Conservation (phyloP, 2,329 filamentous ascomycete species). For the Colletotrichum salicis region DNA sequence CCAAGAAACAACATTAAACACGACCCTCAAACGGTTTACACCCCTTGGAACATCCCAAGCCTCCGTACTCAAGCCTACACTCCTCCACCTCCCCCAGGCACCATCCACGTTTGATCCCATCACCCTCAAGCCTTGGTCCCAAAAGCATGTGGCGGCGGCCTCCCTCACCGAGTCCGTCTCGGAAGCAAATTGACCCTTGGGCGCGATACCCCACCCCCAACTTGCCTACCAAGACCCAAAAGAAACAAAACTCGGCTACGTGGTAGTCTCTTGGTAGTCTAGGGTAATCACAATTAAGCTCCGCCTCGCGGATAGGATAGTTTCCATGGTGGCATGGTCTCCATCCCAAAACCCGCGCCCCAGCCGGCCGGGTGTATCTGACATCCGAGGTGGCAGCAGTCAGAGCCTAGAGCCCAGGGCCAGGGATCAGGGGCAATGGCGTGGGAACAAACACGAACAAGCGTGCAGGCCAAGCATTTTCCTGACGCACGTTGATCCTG, state of each 20-base stretch:
- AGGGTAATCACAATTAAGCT: background rate
- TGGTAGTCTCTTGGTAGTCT: background rate
- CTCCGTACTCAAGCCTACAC: background rate
- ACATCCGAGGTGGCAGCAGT: constrained; percentile 24
- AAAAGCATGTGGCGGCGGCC: background rate
- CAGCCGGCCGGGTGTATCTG: constrained; percentile 17
- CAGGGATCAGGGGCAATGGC: background rate
- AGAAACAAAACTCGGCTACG: background rate
- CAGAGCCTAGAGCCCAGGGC: background rate
- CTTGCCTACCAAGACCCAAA: background rate
- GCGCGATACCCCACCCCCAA: background rate
- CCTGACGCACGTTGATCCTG: background rate
- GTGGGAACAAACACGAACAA: background rate
- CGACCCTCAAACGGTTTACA: background rate
- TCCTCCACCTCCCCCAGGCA: background rate
- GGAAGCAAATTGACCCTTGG: background rate
- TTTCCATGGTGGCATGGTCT: constrained; percentile 4
- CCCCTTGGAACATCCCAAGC: constrained; percentile 4
- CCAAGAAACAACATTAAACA: background rate
- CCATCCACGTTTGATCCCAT: background rate
- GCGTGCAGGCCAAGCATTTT: constrained; percentile 5
- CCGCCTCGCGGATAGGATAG: constrained; percentile 7
- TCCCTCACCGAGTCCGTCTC: background rate
- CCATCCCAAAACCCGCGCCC: background rate
- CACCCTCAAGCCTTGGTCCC: background rate